Evolutionary conservation across 805 yeast genomes (phyloP), one percentile per base, ranked within the genome.

Genomic region (Hyphopichia homilentoma): DNA sequence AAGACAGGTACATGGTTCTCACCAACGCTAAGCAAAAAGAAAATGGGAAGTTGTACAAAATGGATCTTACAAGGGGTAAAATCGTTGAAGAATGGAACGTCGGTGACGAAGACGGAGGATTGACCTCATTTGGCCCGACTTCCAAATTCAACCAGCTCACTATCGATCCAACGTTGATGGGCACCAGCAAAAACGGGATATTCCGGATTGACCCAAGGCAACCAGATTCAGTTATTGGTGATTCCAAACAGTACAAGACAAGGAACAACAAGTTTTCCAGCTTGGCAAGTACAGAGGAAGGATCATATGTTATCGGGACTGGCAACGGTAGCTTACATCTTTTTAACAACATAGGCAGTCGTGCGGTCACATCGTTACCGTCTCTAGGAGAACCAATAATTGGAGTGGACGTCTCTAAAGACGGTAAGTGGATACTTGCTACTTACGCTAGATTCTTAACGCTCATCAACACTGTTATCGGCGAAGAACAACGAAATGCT

Each of bases 61-160:
- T 87, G 87, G 96, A 88, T 60, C 57, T 88, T 30, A 83, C 75
- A 49, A 70, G 77, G 36, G 96, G 96, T 9, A 67, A 79, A 48
- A 71, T 88, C 33, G 82, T 88, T n/a, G 96, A 88, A 52, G 93
- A 85, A 50, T 88, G 95, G 93, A 61, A 70, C 21, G 67, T 83
- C 14, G 47, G 53, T 15, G 68, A 65, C 16, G 26, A 30, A 14
- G 71, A 72, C 32, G 41, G 68, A 6, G 66, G 77, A 13, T 65
- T 80, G 18, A 73, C 72, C 12, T 67, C 73, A 19, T 80, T 78
- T 52, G 83, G 81, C 2, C 89, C 95, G 4, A 67, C 77, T n/a
- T 57, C 70, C 31, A 87, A 86, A 56, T 82, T 80, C 46, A 75
- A 85, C 23, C 94, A 83, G 50, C 59, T 81, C 51, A 76, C 88